Percentiles rank a stretch among this genome's conserved stretches.
phyloP scores from a whole-genome alignment of 202 grass and related monocot species.

The Panicum hallii region DNA sequence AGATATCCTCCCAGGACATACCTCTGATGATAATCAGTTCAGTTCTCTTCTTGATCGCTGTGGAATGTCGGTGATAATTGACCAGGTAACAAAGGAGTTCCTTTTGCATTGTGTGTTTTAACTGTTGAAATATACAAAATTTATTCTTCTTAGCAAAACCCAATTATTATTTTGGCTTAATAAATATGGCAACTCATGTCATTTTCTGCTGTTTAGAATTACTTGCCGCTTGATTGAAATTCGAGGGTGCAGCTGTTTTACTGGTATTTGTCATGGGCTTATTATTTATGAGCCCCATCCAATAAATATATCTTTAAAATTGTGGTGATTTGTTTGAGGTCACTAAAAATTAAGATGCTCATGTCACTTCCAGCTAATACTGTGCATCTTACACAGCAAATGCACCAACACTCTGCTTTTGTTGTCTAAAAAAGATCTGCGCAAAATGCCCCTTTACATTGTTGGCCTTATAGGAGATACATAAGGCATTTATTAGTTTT shows the following conservation, averaged over 20 bases:
- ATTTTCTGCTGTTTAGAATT: background rate
- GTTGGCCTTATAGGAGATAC: background rate
- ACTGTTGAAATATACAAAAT: background rate
- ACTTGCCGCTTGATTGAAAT: background rate
- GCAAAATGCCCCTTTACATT: background rate
- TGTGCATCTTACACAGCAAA: background rate
- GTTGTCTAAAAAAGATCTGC: background rate
- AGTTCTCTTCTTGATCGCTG: slow-evolving; percentile 96
- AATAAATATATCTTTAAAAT: background rate
- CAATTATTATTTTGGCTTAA: background rate
- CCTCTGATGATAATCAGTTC: slow-evolving; percentile 51
- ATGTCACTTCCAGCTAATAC: background rate
- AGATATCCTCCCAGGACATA: slow-evolving; percentile 38
- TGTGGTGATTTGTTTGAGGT: background rate
- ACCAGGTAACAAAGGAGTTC: slow-evolving; percentile 65
- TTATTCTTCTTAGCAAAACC: background rate
- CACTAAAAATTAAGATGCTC: background rate
- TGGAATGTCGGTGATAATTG: slow-evolving; percentile 91
- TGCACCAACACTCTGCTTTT: background rate
- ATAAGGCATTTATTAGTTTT: background rate
- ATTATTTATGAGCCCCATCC: background rate
- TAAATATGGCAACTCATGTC: background rate
- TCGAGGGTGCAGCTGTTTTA: background rate
- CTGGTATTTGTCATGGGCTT: background rate
- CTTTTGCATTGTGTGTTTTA: slow-evolving; percentile 20